Conservation (phyloP, 305 asterid genomes). For the Plantago coronopus region DNA sequence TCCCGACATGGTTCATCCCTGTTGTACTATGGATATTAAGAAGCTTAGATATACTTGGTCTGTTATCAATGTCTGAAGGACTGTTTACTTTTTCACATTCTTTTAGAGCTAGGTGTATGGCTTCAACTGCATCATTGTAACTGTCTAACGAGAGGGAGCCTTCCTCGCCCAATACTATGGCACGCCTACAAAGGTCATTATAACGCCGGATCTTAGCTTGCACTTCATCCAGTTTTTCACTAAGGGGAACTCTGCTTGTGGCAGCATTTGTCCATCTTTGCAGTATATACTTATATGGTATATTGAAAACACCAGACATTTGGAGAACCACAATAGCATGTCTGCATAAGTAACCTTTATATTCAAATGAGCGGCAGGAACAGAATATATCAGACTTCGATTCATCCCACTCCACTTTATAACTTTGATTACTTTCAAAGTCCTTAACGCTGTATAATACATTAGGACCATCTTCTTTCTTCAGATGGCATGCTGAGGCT, state of each 20-base stretch:
- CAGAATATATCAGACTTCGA: conserved; percentile 50
- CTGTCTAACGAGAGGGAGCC: conserved; percentile 85
- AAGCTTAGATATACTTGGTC: conserved; percentile 35
- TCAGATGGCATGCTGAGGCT: conserved; percentile 93
- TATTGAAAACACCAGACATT: conserved; percentile 84
- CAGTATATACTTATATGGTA: conserved; percentile 67
- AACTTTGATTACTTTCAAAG: conserved; percentile 55
- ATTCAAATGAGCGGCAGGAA: conserved; percentile 68
- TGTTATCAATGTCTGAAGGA: conserved; percentile 34
- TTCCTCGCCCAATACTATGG: conserved; percentile 91
- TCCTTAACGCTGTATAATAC: conserved; percentile 62
- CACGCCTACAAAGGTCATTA: conserved; percentile 84
- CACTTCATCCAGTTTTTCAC: conserved; percentile 67
- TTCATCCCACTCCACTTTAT: conserved; percentile 70
- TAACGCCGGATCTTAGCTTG: conserved; percentile 81
- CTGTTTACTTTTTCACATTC: conserved; percentile 41
- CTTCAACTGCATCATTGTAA: conserved; percentile 56
- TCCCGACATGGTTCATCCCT: conserved; percentile 35
- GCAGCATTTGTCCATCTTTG: conserved; percentile 96
- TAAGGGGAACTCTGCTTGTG: conserved; percentile 57
- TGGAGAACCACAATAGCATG: conserved; percentile 93
- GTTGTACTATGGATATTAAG: conserved; percentile 38
- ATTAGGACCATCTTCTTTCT: conserved; percentile 56
- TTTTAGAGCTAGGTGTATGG: conserved; percentile 62
- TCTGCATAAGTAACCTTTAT: conserved; percentile 81